Evolutionary conservation across 1,284 basidiomycete genomes (phyloP), one percentile per base, ranked within the genome.

Genomic region (Phylloporus sp.): DNA sequence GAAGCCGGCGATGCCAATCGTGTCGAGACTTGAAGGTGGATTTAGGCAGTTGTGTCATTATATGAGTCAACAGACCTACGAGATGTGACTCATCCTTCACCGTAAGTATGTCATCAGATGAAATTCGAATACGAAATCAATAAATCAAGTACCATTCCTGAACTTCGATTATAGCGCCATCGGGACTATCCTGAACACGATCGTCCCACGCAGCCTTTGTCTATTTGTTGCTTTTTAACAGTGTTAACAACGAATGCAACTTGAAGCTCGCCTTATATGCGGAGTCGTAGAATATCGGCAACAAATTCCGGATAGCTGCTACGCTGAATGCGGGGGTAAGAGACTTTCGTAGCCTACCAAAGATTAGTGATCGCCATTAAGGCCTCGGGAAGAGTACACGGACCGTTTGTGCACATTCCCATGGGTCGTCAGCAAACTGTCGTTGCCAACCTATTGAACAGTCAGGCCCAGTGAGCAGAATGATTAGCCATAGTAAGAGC

Each of bases 1-100:
- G 70, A 90, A 89, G 1, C 88, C 87, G 3, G 87, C 85, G 52
- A 89, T 87, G 11, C 88, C 88, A 60, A 89, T 83, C 3, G 82
- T 85, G 74, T 90, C 87, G 8, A 89, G 81, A 14, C 87, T 88
- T 53, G 19, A 29, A 37, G 8, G 47, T 4, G 25, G 17, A 19
- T 41, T 65, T 37, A 67, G 60, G 57, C 25, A 12, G 23, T n/a
- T 15, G n/a, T 8, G 10, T 35, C 19, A 15, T 23, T 29, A 70
- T 4, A 57, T 43, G 2, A 14, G 5, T 29, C 5, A 19, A 57
- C 39, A 15, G 35, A 69, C 72, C 20, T 59, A 78, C 75, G 75
- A 77, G 27, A 77, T 66, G 27, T 65, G 71, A 59, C 65, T 77
- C 77, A 78, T 77, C 74, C 73, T 72, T 60, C 11, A 11, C n/a